Percentiles rank a stretch among this genome's conserved stretches.
Evolutionary conservation across 495 filamentous ascomycete species (phyloP).

Genomic region (Penicillium parvum): DNA sequence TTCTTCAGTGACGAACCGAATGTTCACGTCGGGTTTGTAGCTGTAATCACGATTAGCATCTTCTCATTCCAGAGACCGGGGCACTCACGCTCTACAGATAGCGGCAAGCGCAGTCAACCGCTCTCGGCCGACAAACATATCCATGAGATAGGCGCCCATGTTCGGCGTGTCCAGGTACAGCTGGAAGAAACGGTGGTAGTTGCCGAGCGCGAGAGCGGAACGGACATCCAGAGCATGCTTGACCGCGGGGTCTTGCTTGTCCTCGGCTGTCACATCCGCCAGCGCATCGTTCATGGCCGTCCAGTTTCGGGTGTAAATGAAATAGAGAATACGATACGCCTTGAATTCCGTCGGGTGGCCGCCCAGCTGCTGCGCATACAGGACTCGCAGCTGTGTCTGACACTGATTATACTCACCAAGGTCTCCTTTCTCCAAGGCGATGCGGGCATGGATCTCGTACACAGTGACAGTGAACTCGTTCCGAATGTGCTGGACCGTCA

Average conservation of each 20-base stretch:
- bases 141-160: slow-evolving; percentile 98
- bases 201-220: slow-evolving; percentile 85
- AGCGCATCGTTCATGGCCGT: slow-evolving; percentile 96
- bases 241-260: slow-evolving; percentile 78
- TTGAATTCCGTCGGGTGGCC: slow-evolving; percentile 94
- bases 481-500: slow-evolving; percentile 95
- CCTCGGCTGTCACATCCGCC: slow-evolving; percentile 95
- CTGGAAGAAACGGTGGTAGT: slow-evolving; percentile 96
- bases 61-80: background rate
- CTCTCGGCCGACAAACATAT: slow-evolving; percentile 95
- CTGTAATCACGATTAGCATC: slow-evolving; percentile 41
- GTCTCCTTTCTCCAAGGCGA: slow-evolving; percentile 97
- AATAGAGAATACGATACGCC: slow-evolving; percentile 99
- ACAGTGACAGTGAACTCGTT: slow-evolving; percentile 92
- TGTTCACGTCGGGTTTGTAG: slow-evolving; percentile 82
- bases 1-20: slow-evolving; percentile 92
- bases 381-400: slow-evolving; percentile 89
- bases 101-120: slow-evolving; percentile 82
- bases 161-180: slow-evolving; percentile 91
- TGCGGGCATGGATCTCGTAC: slow-evolving; percentile 96
- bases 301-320: slow-evolving; percentile 97
- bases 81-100: slow-evolving; percentile 92
- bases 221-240: slow-evolving; percentile 90
- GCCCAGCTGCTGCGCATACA: slow-evolving; percentile 81
- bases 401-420: slow-evolving; percentile 99